phyloP scores from a whole-genome alignment of 768 basidiomycete species.

The Amanita rubescens region DNA sequence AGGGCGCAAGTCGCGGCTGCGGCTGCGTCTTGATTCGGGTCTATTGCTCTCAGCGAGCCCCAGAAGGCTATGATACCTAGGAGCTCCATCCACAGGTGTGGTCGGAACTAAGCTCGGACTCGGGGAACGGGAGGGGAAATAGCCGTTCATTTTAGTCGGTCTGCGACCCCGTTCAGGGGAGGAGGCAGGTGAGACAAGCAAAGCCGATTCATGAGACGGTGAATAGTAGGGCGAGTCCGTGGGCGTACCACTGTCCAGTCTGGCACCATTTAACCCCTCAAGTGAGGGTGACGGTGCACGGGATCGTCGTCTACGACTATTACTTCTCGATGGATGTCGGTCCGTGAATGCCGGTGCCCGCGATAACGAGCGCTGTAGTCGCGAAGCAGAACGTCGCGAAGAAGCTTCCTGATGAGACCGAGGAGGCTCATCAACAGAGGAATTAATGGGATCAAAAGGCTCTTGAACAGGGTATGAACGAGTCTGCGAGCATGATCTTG shows the following conservation, averaged over 20 bases:
- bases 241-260: constrained; percentile 14
- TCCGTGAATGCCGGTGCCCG: constrained; percentile 36
- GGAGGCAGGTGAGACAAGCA: constrained; percentile 18
- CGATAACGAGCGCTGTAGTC: constrained; percentile 40
- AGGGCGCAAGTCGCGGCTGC: not conserved
- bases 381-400: constrained; percentile 32
- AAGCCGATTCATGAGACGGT: constrained; percentile 19
- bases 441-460: constrained; percentile 4
- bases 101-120: constrained; percentile 40
- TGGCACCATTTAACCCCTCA: constrained; percentile 11
- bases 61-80: constrained; percentile 12
- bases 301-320: constrained; percentile 31
- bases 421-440: constrained; percentile 6
- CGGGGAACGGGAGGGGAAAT: constrained; percentile 33
- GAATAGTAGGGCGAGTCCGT: constrained; percentile 20
- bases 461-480: constrained; percentile 16
- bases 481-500: constrained; percentile 23
- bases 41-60: constrained; percentile 13
- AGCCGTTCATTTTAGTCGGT: constrained; percentile 14
- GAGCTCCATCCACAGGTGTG: constrained; percentile 33
- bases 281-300: constrained; percentile 20
- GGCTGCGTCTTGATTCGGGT: constrained; percentile 3
- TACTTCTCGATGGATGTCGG: constrained; percentile 31
- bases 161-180: constrained; percentile 30
- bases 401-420: constrained; percentile 22